phyloP scores from a whole-genome alignment of 2,329 filamentous ascomycete genomes.

The Rutstroemia sydowiana region DNA sequence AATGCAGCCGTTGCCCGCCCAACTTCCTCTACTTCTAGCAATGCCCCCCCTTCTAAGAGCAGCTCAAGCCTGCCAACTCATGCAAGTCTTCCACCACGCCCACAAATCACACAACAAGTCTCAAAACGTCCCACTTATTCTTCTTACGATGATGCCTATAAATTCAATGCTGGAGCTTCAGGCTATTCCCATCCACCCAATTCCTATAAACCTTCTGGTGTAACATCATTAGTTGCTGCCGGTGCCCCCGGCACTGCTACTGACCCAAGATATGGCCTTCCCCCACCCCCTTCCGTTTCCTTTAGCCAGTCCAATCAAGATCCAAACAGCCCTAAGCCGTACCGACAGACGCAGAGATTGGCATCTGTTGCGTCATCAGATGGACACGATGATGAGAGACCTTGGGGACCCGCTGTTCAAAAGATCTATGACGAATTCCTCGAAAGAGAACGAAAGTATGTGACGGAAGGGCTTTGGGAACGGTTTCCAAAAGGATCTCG shows the following conservation, averaged over 20 bases:
- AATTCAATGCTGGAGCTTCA: constrained; percentile 26
- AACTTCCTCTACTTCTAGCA: constrained; percentile 18
- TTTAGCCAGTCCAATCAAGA: constrained; percentile 22
- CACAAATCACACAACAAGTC: constrained; percentile 26
- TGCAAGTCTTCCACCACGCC: constrained; percentile 31
- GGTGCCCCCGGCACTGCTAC: constrained; percentile 30
- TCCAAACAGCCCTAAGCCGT: constrained; percentile 18
- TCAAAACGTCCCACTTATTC: constrained; percentile 13
- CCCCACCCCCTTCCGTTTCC: constrained; percentile 29
- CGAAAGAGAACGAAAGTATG: constrained; percentile 65
- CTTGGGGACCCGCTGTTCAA: constrained; percentile 46
- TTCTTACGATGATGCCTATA: constrained; percentile 26
- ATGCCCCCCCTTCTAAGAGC: constrained; percentile 19
- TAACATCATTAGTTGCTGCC: constrained; percentile 25
- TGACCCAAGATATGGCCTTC: constrained; percentile 28
- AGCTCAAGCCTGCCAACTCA: constrained; percentile 26
- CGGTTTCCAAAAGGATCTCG: constrained; percentile 70
- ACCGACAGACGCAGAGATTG: constrained; percentile 18
- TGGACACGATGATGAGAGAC: constrained; percentile 26
- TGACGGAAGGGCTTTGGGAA: constrained; percentile 74
- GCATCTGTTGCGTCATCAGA: constrained; percentile 20
- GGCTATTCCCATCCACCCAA: constrained; percentile 21
- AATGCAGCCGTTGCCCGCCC: constrained; percentile 22
- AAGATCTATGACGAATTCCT: constrained; percentile 66
- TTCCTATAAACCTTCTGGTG: constrained; percentile 28